Evolutionary conservation across 75 land plant species (phyloP).

Genomic region (Pinus albicaulis): DNA sequence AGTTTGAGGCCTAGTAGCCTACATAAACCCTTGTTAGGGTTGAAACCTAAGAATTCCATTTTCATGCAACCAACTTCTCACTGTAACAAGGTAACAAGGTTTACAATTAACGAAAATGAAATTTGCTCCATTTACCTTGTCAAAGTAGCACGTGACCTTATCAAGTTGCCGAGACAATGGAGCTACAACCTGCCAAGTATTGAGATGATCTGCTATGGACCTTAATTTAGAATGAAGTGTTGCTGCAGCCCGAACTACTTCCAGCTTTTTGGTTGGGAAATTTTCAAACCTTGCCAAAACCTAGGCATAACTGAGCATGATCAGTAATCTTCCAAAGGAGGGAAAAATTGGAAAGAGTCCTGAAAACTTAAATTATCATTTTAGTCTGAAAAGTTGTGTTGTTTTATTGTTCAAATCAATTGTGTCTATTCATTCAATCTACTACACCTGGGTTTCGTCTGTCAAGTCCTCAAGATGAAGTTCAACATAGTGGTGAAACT

Average conservation of each 20-base stretch:
- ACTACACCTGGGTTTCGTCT: conserved; percentile 62
- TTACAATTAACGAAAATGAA: neutral
- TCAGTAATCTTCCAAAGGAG: neutral
- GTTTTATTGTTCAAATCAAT: neutral
- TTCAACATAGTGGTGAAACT: conserved; percentile 54
- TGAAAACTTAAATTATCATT: neutral
- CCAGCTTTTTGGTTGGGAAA: conserved; percentile 69
- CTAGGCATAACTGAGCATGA: conserved; percentile 19
- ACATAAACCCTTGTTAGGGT: neutral
- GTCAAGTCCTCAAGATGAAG: conserved; percentile 40
- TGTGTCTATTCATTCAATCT: neutral
- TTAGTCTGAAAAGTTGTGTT: neutral
- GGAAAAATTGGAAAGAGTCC: no score
- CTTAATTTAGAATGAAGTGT: conserved; percentile 44
- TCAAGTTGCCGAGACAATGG: conserved; percentile 44
- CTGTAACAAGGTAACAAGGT: neutral
- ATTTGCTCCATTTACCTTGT: conserved; percentile 34
- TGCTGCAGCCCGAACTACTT: conserved; percentile 51
- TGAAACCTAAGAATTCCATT: neutral
- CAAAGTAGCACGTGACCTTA: conserved; percentile 49
- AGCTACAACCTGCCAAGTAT: conserved; percentile 47
- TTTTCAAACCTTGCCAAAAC: conserved; percentile 68
- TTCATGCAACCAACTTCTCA: neutral
- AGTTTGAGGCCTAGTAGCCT: neutral
- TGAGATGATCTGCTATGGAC: conserved; percentile 17